These are phyloP conservation scores for Exophiala xenobiotica DNA, from an alignment of 2,329 filamentous ascomycete species.

Conservation along the genomic window DNA sequence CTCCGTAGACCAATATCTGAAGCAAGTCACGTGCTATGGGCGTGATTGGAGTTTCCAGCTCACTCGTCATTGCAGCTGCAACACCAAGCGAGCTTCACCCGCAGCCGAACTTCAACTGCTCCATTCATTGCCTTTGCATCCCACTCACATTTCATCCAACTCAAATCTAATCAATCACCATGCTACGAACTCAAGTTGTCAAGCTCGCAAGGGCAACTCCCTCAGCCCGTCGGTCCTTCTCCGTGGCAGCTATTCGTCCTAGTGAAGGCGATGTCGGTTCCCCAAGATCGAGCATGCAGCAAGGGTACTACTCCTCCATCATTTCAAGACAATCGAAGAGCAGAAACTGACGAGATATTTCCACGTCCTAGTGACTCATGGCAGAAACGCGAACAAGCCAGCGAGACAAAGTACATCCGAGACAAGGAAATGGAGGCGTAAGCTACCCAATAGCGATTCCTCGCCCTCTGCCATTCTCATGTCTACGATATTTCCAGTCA, in stretches of 20 bases:
- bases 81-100: conserved; percentile 18
- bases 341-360: neutral
- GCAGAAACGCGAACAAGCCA: conserved; percentile 84
- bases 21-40: neutral
- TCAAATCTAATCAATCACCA: conserved; percentile 41
- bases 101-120: conserved; percentile 13
- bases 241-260: conserved; percentile 63
- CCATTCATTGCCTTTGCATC: too few relatives aligned
- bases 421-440: conserved; percentile 86
- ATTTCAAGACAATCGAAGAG: neutral
- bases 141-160: conserved; percentile 15
- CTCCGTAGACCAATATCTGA: neutral
- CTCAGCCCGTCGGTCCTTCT: conserved; percentile 57
- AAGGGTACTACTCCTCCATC: conserved; percentile 37
- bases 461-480: too few relatives aligned
- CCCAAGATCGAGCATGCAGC: conserved; percentile 36
- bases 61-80: conserved; percentile 3
- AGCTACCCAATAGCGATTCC: too few relatives aligned
- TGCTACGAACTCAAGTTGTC: conserved; percentile 66
- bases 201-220: conserved; percentile 57
- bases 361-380: conserved; percentile 71
- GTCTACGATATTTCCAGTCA: too few relatives aligned
- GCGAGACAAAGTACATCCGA: conserved; percentile 80
- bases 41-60: neutral
- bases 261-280: conserved; percentile 67